A percentile compares a stretch with the other conserved stretches of the same genome.
Evolutionary conservation across 371 early-diverging fungal species (phyloP).

Genomic region (Umbelopsis sp.): DNA sequence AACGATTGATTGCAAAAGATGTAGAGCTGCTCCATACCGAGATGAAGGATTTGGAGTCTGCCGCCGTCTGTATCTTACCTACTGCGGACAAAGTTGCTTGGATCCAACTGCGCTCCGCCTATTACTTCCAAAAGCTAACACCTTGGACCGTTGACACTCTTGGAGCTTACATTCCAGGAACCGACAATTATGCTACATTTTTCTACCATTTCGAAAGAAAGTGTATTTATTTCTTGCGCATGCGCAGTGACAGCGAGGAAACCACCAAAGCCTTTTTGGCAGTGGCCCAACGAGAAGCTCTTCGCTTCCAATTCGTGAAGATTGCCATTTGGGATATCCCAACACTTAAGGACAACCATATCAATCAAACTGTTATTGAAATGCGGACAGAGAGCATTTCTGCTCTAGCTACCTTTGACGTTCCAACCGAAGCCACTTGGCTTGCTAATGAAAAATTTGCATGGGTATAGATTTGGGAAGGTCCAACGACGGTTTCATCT

Average conservation of each 20-base stretch:
- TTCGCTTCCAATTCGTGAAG: neutral
- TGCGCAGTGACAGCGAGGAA: conserved; percentile 20
- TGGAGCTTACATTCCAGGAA: conserved; percentile 14
- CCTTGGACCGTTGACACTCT: neutral
- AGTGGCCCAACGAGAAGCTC: conserved; percentile 12
- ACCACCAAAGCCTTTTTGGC: conserved; percentile 3
- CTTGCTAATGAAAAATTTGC: conserved; percentile 16
- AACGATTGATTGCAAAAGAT: neutral
- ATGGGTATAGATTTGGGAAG: neutral
- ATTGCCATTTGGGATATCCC: conserved; percentile 14
- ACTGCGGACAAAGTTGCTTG: conserved; percentile 6
- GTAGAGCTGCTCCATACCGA: conserved; percentile 2
- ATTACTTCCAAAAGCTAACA: neutral
- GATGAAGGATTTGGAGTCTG: neutral
- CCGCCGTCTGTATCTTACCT: neutral
- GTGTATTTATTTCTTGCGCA: neutral
- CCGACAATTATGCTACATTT: conserved; percentile 6
- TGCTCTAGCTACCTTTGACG: conserved; percentile 4
- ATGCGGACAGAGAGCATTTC: neutral
- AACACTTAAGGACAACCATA: neutral
- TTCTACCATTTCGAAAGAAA: conserved; percentile 10
- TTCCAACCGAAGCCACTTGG: neutral
- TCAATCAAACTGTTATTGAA: neutral
- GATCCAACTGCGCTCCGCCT: neutral
- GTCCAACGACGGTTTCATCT: neutral